A percentile compares a stretch with the other conserved stretches of the same genome.
Conservation (phyloP, 495 filamentous ascomycete species). For the Aspergillus cavernicola region DNA sequence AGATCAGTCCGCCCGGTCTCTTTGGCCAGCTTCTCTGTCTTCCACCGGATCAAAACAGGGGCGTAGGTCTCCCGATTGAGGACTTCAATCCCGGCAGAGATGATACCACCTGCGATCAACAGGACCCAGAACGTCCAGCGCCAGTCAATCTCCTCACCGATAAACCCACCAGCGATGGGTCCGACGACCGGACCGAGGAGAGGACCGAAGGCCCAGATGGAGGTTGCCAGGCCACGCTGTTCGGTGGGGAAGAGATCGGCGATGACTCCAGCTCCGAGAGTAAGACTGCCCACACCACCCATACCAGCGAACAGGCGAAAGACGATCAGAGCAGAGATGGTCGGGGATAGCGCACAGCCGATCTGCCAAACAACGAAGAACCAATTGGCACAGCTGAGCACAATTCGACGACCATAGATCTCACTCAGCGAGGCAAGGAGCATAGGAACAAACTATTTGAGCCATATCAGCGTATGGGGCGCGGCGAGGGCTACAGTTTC, state of each 20-base stretch:
- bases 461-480: too few species aligned
- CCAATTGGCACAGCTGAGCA: conserved; percentile 35
- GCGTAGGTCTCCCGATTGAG: conserved; percentile 53
- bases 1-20: conserved; percentile 41
- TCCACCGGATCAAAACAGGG: conserved; percentile 46
- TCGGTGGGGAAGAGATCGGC: conserved; percentile 56
- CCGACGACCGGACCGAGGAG: conserved; percentile 50
- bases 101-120: conserved; percentile 41
- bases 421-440: conserved; percentile 43
- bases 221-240: conserved; percentile 56
- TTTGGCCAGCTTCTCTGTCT: conserved; percentile 37
- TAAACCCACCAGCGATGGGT: conserved; percentile 51
- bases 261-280: conserved; percentile 51
- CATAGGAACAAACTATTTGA: conserved; percentile 35
- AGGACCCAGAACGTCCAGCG: conserved; percentile 62
- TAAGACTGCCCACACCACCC: conserved; percentile 48
- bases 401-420: conserved; percentile 37
- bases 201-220: conserved; percentile 51
- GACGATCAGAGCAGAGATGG: conserved; percentile 53
- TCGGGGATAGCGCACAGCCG: conserved; percentile 63
- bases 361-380: conserved; percentile 58
- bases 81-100: conserved; percentile 40
- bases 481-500: too few species aligned
- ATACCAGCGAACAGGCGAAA: conserved; percentile 64
- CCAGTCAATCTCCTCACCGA: conserved; percentile 53